phyloP scores from a whole-genome alignment of 768 basidiomycete genomes.

The Kwoniella sp. region DNA sequence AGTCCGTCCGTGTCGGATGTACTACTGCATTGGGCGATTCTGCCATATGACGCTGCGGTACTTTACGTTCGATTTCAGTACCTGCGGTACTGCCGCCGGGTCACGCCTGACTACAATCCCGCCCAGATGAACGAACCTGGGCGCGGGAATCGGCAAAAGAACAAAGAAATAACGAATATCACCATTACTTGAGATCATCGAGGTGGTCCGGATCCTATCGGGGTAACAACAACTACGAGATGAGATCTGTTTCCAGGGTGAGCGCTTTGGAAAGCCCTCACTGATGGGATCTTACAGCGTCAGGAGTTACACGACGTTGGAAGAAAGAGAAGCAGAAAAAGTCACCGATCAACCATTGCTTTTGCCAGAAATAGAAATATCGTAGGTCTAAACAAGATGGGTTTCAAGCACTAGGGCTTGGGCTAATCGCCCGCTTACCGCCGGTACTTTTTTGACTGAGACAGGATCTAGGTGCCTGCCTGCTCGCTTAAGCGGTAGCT shows the following conservation, averaged over 20 bases:
- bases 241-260: neutral
- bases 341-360: too few relatives aligned
- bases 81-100: neutral
- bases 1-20: too few relatives aligned
- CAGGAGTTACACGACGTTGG: too few relatives aligned
- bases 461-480: neutral
- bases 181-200: too few relatives aligned
- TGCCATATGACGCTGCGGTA: neutral
- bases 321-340: too few relatives aligned
- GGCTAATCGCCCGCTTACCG: constrained; percentile 3
- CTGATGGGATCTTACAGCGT: too few relatives aligned
- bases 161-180: neutral
- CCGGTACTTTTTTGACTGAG: neutral
- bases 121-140: too few relatives aligned
- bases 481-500: neutral
- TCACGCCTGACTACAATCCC: neutral
- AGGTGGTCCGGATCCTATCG: neutral
- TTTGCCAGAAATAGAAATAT: constrained; percentile 1
- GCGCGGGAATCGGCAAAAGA: neutral
- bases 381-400: too few relatives aligned
- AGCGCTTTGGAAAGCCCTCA: too few relatives aligned
- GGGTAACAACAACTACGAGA: too few relatives aligned
- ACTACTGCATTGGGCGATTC: too few relatives aligned
- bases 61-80: neutral
- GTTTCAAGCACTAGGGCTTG: too few relatives aligned